Evolutionary conservation across 2,329 filamentous ascomycete genomes (phyloP), one percentile per base, ranked within the genome.

Genomic region (Pestalotiopsis sp.): DNA sequence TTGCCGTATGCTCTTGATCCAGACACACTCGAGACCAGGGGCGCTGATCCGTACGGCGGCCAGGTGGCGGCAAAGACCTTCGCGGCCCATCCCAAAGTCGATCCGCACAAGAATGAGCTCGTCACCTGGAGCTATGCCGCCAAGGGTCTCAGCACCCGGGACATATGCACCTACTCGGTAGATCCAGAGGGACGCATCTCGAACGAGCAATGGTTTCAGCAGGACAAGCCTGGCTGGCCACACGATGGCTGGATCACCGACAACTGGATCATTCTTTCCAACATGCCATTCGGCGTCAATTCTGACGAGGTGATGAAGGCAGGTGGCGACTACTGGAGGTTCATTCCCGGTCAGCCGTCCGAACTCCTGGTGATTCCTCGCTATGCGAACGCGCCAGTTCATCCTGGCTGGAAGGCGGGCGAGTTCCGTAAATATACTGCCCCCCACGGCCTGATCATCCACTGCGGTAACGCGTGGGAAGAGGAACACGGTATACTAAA

Each of bases 1-100:
- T 84, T 83, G 14, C 85, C 85, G 0, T 87, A 81, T 70, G 84
- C 84, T 0, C 80, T 87, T 81, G 83, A 87, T 68, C 85, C 85
- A 0, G 72, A 74, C 2, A 85, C 84, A 1, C 76, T 87, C 3
- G 83, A 85, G 72, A 87, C 85, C 0, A 78, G 83, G 17, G 85
- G 85, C 0, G 76, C 82, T 9, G 86, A 85, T 73, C 84, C 86
- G 68, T 87, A 86, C 68, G 84, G 86, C 66, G 85, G 84, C 4
- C 85, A 87, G 75, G 78, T 86, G 20, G 71, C 74, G 17, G 76
- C 78, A 14, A 81, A 83, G 1, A 86, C 83, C 0, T 86, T 87
- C 69, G 85, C 85, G 0, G 85, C 85, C 0, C 85, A 87, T 72
- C 85, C 85, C 0, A 87, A 87, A 73, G 81, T 86, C 65, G 85